These are phyloP conservation scores for Dioszegia hungarica DNA, from an alignment of 768 basidiomycete genomes.

Conservation along the genomic window DNA sequence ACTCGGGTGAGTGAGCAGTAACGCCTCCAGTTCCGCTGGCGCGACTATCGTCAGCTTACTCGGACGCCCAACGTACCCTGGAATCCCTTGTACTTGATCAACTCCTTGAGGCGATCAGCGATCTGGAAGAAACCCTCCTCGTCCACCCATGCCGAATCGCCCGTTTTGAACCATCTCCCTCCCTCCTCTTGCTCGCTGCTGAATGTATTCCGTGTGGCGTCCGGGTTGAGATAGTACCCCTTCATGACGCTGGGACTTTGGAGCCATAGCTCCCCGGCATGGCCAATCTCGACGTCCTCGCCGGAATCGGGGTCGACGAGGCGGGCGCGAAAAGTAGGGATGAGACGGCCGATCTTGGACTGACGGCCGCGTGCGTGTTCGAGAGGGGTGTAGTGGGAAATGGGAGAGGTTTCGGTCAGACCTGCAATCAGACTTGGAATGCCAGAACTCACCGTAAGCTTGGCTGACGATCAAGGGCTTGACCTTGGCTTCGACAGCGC, in stretches of 20 bases:
- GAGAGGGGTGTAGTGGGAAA: slow-evolving; percentile 57
- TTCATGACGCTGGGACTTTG: slow-evolving; percentile 75
- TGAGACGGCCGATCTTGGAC: slow-evolving; percentile 59
- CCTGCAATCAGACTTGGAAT: background rate
- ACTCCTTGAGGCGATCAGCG: slow-evolving; percentile 48
- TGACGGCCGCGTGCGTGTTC: slow-evolving; percentile 46
- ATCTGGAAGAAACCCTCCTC: slow-evolving; percentile 61
- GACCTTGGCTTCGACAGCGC: slow-evolving; percentile 49
- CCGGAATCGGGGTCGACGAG: slow-evolving; percentile 61
- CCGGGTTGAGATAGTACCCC: slow-evolving; percentile 71
- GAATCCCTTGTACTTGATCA: slow-evolving; percentile 62
- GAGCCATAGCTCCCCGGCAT: slow-evolving; percentile 80
- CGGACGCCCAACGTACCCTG: slow-evolving; percentile 55
- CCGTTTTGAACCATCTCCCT: slow-evolving; percentile 72
- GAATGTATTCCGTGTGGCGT: slow-evolving; percentile 65
- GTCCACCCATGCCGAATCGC: slow-evolving; percentile 69
- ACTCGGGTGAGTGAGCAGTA: slow-evolving; percentile 68
- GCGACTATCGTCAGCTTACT: slow-evolving; percentile 55
- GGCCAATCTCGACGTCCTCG: slow-evolving; percentile 55
- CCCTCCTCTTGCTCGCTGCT: slow-evolving; percentile 47
- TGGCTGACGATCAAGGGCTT: slow-evolving; percentile 38
- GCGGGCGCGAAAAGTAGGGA: slow-evolving; percentile 71
- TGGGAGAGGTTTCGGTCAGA: slow-evolving; percentile 76
- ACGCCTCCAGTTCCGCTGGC: slow-evolving; percentile 75
- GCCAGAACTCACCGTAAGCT: slow-evolving; percentile 43